Percentiles rank a stretch among this genome's conserved stretches.
These are phyloP conservation scores for Metschnikowia dekortorum DNA, from an alignment of 805 yeast species.

Conservation along the genomic window DNA sequence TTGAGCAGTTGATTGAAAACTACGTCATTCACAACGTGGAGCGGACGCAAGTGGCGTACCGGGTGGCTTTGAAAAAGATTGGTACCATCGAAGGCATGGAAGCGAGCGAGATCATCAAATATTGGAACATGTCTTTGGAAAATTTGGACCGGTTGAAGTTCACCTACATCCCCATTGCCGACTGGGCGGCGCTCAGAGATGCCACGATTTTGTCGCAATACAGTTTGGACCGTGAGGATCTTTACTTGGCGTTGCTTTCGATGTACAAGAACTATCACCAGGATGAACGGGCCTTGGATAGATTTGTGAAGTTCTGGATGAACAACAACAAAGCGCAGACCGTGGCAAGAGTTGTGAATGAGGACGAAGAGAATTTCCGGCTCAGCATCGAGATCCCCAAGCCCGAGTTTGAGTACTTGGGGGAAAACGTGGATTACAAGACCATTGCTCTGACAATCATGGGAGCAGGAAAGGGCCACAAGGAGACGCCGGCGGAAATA, in stretches of 20 bases:
- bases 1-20: slow-evolving; percentile 58
- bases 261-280: slow-evolving; percentile 37
- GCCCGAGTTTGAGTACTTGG: slow-evolving; percentile 25
- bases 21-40: slow-evolving; percentile 54
- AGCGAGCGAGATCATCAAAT: slow-evolving; percentile 46
- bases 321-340: slow-evolving; percentile 21
- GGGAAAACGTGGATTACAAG: slow-evolving; percentile 27
- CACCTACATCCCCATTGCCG: slow-evolving; percentile 71
- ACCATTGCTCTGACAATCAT: slow-evolving; percentile 3
- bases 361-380: slow-evolving; percentile 15
- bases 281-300: slow-evolving; percentile 27
- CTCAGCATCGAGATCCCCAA: slow-evolving; percentile 17
- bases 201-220: slow-evolving; percentile 55
- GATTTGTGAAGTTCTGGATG: slow-evolving; percentile 30
- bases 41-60: slow-evolving; percentile 64
- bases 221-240: slow-evolving; percentile 35
- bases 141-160: slow-evolving; percentile 51
- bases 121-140: slow-evolving; percentile 51
- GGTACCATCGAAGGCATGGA: slow-evolving; percentile 58
- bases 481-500: no score
- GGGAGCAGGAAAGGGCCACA: background rate
- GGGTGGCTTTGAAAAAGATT: slow-evolving; percentile 68
- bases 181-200: slow-evolving; percentile 79
- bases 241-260: slow-evolving; percentile 14
- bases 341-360: slow-evolving; percentile 22